phyloP scores from a whole-genome alignment of 73 alveolate species.

The Tetrahymena thermophila region DNA sequence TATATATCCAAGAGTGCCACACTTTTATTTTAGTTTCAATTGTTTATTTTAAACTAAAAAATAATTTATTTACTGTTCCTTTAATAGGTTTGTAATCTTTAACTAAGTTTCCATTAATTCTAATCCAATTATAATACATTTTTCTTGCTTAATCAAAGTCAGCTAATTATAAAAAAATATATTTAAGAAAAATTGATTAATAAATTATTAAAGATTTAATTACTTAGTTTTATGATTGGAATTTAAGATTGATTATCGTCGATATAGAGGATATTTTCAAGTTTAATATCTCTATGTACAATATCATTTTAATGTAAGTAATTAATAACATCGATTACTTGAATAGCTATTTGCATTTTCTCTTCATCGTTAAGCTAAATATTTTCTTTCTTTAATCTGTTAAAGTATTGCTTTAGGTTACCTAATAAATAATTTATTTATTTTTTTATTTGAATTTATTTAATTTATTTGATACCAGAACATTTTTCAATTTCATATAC shows the following conservation, averaged over 20 bases:
- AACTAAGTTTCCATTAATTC: background rate
- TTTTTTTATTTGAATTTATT: background rate
- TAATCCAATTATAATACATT: background rate
- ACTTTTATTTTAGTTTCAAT: background rate
- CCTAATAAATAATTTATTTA: background rate
- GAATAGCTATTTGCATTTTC: too few species aligned
- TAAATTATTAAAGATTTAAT: background rate
- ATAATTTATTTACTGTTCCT: background rate
- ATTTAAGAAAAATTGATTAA: background rate
- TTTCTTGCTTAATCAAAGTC: too few species aligned
- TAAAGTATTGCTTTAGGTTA: background rate
- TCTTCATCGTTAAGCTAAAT: background rate
- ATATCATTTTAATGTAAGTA: background rate
- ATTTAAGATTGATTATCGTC: background rate
- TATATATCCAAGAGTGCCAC: too few species aligned
- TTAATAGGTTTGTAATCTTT: background rate
- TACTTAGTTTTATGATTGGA: too few species aligned
- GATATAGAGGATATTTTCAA: background rate
- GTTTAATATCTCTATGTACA: background rate
- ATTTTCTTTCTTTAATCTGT: background rate
- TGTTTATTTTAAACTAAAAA: too few species aligned
- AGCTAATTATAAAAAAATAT: background rate
- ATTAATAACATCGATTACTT: background rate
- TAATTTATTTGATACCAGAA: background rate
- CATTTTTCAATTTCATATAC: background rate